Evolutionary conservation across 2,329 filamentous ascomycete genomes (phyloP).

Genomic region (Sporothrix mexicana): DNA sequence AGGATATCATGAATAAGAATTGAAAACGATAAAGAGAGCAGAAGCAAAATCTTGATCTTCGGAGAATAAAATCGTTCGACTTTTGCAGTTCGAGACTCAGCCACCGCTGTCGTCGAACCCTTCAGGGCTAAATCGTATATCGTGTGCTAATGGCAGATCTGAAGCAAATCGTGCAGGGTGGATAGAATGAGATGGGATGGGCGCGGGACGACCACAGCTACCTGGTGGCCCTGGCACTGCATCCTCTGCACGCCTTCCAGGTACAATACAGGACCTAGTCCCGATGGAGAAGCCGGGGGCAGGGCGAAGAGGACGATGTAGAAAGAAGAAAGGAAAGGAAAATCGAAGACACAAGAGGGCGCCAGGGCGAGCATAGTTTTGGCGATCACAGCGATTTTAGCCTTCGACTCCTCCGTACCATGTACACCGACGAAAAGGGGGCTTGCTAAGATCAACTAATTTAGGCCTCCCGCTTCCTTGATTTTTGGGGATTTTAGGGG

Average conservation of each 20-base stretch:
- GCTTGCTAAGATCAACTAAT: not conserved
- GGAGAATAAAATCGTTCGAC: not conserved
- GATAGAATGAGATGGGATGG: too few species aligned
- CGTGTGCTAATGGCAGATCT: not conserved
- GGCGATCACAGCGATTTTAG: too few species aligned
- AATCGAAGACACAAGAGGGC: not conserved
- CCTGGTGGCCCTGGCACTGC: too few species aligned
- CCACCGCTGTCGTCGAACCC: not conserved
- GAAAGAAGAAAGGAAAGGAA: not conserved
- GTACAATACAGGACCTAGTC: not conserved
- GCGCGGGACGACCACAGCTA: too few species aligned
- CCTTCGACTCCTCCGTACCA: too few species aligned
- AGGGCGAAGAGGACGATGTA: not conserved
- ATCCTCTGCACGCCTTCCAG: too few species aligned
- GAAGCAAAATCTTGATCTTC: too few species aligned
- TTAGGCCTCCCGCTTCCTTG: conserved; percentile 24
- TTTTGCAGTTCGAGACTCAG: not conserved
- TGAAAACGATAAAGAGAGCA: not conserved
- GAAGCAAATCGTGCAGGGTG: too few species aligned
- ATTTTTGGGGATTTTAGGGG: not conserved
- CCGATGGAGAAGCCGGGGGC: not conserved
- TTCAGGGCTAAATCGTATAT: not conserved
- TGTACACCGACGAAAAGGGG: not conserved
- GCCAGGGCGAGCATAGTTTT: not conserved
- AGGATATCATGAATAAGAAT: not conserved